Conservation (phyloP, 2,329 filamentous ascomycete genomes). For the Onygenales sp. region DNA sequence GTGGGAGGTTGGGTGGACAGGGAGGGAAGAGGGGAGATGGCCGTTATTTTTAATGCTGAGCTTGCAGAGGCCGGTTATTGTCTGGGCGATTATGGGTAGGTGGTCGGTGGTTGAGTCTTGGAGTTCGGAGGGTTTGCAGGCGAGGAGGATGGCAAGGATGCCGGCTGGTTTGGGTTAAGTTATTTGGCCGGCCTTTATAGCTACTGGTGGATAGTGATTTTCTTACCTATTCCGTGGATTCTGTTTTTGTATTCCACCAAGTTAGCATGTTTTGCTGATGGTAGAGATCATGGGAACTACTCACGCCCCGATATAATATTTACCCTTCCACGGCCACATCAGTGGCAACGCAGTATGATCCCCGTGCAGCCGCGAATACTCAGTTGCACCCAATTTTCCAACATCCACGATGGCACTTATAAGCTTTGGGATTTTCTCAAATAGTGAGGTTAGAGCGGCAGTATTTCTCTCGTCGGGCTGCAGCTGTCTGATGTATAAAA, state of each 20-base stretch:
- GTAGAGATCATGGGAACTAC: conserved; percentile 16
- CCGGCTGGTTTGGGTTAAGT: conserved; percentile 18
- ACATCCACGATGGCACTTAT: conserved; percentile 24
- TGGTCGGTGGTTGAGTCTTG: conserved; percentile 15
- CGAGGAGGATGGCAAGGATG: conserved; percentile 27
- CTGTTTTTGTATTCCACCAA: conserved; percentile 2
- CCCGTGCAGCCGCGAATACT: conserved; percentile 22
- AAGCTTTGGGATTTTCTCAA: conserved; percentile 22
- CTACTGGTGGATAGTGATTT: neutral
- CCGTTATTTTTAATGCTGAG: conserved; percentile 25
- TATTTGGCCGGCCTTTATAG: neutral
- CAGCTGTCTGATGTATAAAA: conserved; percentile 25
- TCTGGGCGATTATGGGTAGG: conserved; percentile 24
- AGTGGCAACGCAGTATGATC: conserved; percentile 24
- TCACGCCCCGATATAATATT: conserved; percentile 30
- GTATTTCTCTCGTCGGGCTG: conserved; percentile 14
- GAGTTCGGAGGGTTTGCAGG: conserved; percentile 24
- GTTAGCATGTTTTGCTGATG: conserved; percentile 20
- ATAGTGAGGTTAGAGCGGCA: conserved; percentile 15
- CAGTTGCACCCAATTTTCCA: conserved; percentile 22
- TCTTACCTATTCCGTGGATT: conserved; percentile 16
- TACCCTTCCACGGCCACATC: conserved; percentile 31
- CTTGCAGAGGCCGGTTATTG: conserved; percentile 27
- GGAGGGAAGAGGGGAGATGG: conserved; percentile 30
- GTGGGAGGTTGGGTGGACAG: conserved; percentile 16